Evolutionary conservation across 345 rosid genomes (phyloP).

Genomic region (Ricinus communis): DNA sequence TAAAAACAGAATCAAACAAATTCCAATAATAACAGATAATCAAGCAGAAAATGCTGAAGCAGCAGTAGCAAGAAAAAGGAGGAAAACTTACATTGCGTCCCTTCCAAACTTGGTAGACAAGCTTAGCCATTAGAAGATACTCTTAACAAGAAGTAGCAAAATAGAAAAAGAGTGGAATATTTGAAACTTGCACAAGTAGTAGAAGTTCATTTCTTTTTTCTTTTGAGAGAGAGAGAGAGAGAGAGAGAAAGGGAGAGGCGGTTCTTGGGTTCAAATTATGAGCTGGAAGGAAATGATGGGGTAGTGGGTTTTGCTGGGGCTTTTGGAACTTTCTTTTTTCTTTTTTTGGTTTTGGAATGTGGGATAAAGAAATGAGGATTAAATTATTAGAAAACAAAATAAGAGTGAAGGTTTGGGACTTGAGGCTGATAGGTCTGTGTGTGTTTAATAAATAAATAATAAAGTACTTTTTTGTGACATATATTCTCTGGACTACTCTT

Average conservation of each 20-base stretch:
- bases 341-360: too few relatives aligned
- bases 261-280: conserved; percentile 36
- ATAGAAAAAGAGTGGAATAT: conserved; percentile 32
- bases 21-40: neutral
- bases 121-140: conserved; percentile 40
- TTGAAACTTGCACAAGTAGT: conserved; percentile 28
- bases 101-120: conserved; percentile 51
- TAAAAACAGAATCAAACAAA: neutral
- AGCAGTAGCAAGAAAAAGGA: neutral
- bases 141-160: conserved; percentile 14
- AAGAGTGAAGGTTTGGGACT: too few relatives aligned
- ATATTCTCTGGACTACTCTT: too few relatives aligned
- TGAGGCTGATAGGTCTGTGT: too few relatives aligned
- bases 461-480: too few relatives aligned
- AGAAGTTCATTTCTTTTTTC: conserved; percentile 29
- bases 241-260: conserved; percentile 23
- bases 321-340: conserved; percentile 26
- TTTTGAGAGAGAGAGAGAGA: conserved; percentile 18
- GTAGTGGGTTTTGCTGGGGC: conserved; percentile 15
- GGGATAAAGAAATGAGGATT: too few relatives aligned
- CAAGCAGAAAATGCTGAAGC: neutral
- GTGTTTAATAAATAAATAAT: too few relatives aligned
- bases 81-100: conserved; percentile 45
- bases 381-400: too few relatives aligned
- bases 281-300: conserved; percentile 37